Evolutionary conservation across 257 asterid species (phyloP), one percentile per base, ranked within the genome.

Genomic region (Vinca minor): DNA sequence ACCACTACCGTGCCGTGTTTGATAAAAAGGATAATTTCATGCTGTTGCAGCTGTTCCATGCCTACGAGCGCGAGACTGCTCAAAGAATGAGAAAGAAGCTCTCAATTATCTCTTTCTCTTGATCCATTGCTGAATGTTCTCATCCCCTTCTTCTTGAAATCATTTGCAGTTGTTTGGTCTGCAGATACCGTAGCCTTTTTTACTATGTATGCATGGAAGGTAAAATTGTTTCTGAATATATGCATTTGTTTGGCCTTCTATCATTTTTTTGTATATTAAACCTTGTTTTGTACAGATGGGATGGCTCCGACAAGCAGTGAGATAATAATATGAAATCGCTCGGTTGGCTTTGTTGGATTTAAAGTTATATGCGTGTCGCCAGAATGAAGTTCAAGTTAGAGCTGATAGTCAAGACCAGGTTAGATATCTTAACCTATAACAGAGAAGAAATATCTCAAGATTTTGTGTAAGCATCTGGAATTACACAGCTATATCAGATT

Each of bases 141-240:
- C 49, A 85, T 92, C 70, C 98, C 98, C 0, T 82, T 92, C 77
- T 88, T 92, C 83, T 79, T 72, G 90, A 92, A 87, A 79, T 92
- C 98, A 14, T 86, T 92, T 76, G 95, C 96, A n/a, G 84, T 81
- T 7, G 96, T 92, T 67, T 92, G 98, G 98, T 85, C 95, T 36
- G 91, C 92, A 23, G 98, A 92, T 71, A 82, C 82, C 1, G 63
- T 82, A 31, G 95, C 87, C 54, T 89, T 88, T 61, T 70, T 92
- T 6, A 96, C 83, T 55, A 85, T 89, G 98, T 89, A 92, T 69
- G 96, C 96, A 8, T 89, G 98, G 98, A 88, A 92, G 98, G 98
- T 92, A 73, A 70, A 32, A 67, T 20, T 58, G 28, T 53, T 69
- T 57, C 36, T 52, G 25, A 64, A 42, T 31, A 11, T 63, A 21